Conservation (phyloP, 352 stramenopile species). For the Phytophthora pluvialis region DNA sequence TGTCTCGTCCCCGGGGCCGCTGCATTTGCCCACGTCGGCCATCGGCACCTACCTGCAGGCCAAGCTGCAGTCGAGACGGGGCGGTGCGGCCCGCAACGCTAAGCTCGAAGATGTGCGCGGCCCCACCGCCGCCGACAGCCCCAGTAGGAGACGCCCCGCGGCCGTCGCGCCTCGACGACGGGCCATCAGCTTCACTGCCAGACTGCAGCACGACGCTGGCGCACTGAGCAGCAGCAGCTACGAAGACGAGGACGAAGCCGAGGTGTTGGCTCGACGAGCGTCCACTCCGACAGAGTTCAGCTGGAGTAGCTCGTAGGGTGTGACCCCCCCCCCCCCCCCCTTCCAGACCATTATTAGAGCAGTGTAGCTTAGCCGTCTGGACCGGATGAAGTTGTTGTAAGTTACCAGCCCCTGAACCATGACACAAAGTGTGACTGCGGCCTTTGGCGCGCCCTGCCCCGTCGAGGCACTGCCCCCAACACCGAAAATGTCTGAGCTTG, state of each 20-base stretch:
- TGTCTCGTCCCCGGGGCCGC: slow-evolving; percentile 23
- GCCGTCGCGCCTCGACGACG: slow-evolving; percentile 30
- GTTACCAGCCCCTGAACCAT: not conserved
- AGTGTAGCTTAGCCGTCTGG: slow-evolving; percentile 12
- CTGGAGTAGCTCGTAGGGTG: slow-evolving; percentile 20
- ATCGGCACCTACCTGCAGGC: slow-evolving; percentile 64
- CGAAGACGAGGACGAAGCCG: slow-evolving; percentile 23
- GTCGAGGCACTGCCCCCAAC: slow-evolving; percentile 11
- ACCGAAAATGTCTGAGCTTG: slow-evolving; percentile 40
- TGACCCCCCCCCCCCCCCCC: not conserved
- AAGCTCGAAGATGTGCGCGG: slow-evolving; percentile 66
- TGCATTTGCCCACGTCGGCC: slow-evolving; percentile 62
- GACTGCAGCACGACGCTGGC: slow-evolving; percentile 23
- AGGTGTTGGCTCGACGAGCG: slow-evolving; percentile 21
- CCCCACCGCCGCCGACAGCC: slow-evolving; percentile 31
- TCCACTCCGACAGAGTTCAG: slow-evolving; percentile 25
- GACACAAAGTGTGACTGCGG: not conserved
- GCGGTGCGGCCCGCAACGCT: slow-evolving; percentile 29
- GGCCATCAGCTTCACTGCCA: slow-evolving; percentile 29
- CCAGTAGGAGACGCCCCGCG: slow-evolving; percentile 22
- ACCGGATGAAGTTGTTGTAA: slow-evolving; percentile 11
- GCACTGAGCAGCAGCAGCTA: slow-evolving; percentile 16
- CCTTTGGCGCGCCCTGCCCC: slow-evolving; percentile 17
- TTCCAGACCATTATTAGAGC: slow-evolving; percentile 12
- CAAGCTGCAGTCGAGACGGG: slow-evolving; percentile 51